Percentiles rank a stretch among this genome's conserved stretches.
Evolutionary conservation across 768 basidiomycete species (phyloP).

Genomic region (Tremella mesenterica): DNA sequence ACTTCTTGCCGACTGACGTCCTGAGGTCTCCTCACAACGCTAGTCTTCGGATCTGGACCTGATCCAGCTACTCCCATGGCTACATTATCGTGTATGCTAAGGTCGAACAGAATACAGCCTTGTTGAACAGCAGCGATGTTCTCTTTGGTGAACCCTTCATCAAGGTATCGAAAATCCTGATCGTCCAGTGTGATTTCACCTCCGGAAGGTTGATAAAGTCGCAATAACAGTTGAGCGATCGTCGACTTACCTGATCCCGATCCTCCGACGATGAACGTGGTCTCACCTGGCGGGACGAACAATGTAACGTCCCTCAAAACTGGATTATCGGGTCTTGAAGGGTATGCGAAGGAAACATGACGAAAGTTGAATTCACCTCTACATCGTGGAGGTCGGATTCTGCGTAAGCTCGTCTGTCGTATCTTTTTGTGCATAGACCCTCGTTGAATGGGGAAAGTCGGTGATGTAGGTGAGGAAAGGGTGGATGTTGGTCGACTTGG

Average conservation of each 20-base stretch:
- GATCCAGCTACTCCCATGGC: slow-evolving; percentile 61
- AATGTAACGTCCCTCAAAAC: slow-evolving; percentile 57
- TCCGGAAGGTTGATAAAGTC: slow-evolving; percentile 59
- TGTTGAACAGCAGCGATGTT: slow-evolving; percentile 75
- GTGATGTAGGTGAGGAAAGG: not conserved
- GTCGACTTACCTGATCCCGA: slow-evolving; percentile 74
- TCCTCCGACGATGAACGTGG: slow-evolving; percentile 69
- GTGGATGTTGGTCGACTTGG: slow-evolving; percentile 7
- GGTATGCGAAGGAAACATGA: slow-evolving; percentile 62
- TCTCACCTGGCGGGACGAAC: slow-evolving; percentile 63
- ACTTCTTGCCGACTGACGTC: slow-evolving; percentile 63
- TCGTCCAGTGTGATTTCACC: slow-evolving; percentile 74
- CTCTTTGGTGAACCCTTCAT: slow-evolving; percentile 57
- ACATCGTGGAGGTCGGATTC: slow-evolving; percentile 59
- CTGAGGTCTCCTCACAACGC: slow-evolving; percentile 46
- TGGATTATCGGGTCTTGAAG: slow-evolving; percentile 57
- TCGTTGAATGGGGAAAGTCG: not conserved
- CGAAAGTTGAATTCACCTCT: slow-evolving; percentile 61
- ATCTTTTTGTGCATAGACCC: too few relatives aligned
- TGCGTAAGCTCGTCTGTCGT: slow-evolving; percentile 48
- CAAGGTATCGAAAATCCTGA: slow-evolving; percentile 65
- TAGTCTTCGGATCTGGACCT: slow-evolving; percentile 25
- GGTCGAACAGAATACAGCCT: slow-evolving; percentile 65
- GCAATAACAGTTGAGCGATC: slow-evolving; percentile 57
- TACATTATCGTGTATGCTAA: slow-evolving; percentile 75